Conservation (phyloP, 257 asterid genomes). For the Solanum pennellii region DNA sequence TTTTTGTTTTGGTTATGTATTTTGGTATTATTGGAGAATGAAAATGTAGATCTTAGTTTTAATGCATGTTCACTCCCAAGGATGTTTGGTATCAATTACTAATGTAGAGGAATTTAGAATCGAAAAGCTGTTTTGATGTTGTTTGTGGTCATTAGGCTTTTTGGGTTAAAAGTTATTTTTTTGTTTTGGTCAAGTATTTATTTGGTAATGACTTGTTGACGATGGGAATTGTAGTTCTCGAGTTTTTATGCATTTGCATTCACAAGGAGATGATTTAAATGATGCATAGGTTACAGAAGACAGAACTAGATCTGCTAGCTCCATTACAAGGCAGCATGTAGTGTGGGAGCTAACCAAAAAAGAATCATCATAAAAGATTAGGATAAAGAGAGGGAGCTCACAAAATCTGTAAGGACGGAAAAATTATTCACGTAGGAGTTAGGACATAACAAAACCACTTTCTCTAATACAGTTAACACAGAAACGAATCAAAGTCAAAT, state of each 20-base stretch:
- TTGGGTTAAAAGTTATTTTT: not conserved
- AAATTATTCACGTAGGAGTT: not conserved
- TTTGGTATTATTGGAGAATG: not conserved
- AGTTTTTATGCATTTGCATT: not conserved
- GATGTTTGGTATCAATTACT: not conserved
- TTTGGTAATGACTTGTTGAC: not conserved
- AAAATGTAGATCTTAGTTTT: not conserved
- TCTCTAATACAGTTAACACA: not conserved
- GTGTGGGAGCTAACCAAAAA: not conserved
- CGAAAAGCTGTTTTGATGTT: not conserved
- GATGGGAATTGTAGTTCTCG: not conserved
- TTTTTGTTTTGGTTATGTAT: not conserved
- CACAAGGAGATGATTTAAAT: not conserved
- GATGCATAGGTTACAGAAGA: not conserved
- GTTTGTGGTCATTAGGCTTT: not conserved
- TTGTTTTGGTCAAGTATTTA: not conserved
- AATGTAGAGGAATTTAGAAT: not conserved
- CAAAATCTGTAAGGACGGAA: not conserved
- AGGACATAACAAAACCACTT: not conserved
- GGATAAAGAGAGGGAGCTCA: not conserved
- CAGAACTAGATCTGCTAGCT: not conserved
- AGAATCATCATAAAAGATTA: not conserved
- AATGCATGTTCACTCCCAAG: not conserved
- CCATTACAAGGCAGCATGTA: not conserved
- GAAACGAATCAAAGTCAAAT: not conserved